Conservation (phyloP, 345 rosid species). For the Brassica incana region DNA sequence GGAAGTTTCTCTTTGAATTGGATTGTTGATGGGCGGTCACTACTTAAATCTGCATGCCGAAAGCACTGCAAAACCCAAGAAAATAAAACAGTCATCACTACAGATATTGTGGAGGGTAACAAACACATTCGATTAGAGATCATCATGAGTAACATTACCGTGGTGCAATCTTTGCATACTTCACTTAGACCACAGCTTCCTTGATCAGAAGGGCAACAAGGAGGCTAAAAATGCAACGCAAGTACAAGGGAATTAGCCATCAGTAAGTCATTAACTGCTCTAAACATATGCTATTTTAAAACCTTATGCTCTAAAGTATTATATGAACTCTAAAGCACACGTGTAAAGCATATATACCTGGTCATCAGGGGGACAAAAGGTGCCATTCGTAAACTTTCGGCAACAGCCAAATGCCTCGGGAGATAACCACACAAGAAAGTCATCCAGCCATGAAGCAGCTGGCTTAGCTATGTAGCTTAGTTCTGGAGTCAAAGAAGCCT, state of each 20-base stretch:
- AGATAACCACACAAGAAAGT: constrained; percentile 96
- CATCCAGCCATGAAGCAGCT: constrained; percentile 99
- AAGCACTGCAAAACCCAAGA: constrained; percentile 67
- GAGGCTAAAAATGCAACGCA: constrained; percentile 57
- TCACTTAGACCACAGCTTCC: constrained; percentile 64
- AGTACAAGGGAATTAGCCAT: neutral
- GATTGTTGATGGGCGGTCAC: constrained; percentile 79
- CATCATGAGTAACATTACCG: constrained; percentile 53
- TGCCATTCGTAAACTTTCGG: constrained; percentile 86
- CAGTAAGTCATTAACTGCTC: constrained; percentile 9
- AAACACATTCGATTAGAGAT: neutral
- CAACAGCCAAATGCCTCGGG: constrained; percentile 99
- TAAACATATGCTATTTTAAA: neutral
- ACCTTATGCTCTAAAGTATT: neutral
- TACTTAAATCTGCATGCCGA: constrained; percentile 78
- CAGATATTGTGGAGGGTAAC: neutral
- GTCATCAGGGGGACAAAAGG: constrained; percentile 93
- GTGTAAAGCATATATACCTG: constrained; percentile 50
- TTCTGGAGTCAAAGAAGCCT: constrained; percentile 76
- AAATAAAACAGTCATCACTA: neutral
- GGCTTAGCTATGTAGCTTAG: constrained; percentile 96
- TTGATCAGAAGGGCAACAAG: constrained; percentile 72
- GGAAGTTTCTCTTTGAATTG: constrained; percentile 95
- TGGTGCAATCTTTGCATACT: constrained; percentile 94
- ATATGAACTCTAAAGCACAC: neutral